These are phyloP conservation scores for Dendrobium huoshanense DNA, from an alignment of 106 monocot species.

Conservation along the genomic window DNA sequence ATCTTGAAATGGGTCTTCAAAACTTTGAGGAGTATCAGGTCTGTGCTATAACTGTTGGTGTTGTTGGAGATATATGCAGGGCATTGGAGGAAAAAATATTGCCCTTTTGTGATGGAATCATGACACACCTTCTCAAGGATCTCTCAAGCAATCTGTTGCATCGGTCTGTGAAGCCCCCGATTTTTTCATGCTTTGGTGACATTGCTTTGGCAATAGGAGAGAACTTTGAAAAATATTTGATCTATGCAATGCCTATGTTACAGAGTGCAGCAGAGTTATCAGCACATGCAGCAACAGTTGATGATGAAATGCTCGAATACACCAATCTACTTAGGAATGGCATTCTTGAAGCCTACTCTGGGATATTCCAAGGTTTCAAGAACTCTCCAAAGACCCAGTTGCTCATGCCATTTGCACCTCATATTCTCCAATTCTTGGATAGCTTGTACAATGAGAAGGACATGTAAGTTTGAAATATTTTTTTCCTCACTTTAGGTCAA, in stretches of 20 bases:
- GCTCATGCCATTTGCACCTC: slow-evolving; percentile 63
- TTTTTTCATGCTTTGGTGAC: slow-evolving; percentile 96
- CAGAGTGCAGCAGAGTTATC: slow-evolving; percentile 90
- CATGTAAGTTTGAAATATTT: slow-evolving; percentile 51
- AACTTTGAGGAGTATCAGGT: slow-evolving; percentile 98
- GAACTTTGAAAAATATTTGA: slow-evolving; percentile 88
- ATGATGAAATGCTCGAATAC: slow-evolving; percentile 93
- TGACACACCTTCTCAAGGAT: slow-evolving; percentile 89
- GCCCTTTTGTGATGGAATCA: slow-evolving; percentile 91
- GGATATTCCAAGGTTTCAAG: slow-evolving; percentile 94
- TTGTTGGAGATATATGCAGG: slow-evolving; percentile 91
- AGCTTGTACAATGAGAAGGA: slow-evolving; percentile 73
- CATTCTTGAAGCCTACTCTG: slow-evolving; percentile 89
- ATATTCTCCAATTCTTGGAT: slow-evolving; percentile 80
- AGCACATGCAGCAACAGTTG: slow-evolving; percentile 33
- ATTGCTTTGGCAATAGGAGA: slow-evolving; percentile 85
- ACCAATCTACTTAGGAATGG: slow-evolving; percentile 88
- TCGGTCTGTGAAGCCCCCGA: slow-evolving; percentile 90
- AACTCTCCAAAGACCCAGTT: slow-evolving; percentile 70
- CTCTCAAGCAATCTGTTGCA: slow-evolving; percentile 74
- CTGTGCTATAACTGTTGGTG: slow-evolving; percentile 89
- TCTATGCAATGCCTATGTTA: slow-evolving; percentile 89
- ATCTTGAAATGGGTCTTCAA: slow-evolving; percentile 90
- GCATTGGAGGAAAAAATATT: slow-evolving; percentile 84
- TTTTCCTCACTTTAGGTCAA: neutral